Base-by-base conservation (phyloP, 1,284 basidiomycete species). In the Laetiporus sulphureus region DNA sequence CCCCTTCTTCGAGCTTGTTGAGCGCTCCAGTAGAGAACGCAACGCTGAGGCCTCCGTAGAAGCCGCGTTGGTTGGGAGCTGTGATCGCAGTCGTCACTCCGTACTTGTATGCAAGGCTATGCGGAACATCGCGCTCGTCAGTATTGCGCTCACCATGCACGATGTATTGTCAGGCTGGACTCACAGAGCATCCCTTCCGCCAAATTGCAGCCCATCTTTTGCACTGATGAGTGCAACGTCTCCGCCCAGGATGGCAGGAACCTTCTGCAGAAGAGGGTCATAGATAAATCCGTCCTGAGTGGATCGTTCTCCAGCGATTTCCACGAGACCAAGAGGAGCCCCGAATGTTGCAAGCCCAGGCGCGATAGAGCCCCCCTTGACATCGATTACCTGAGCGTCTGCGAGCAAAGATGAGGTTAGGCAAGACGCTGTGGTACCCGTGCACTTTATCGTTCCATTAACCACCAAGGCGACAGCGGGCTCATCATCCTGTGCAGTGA, bases 121-220 rank as follows among this genome's bases (percentile, higher is more conserved):
- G n/a, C n/a, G n/a, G n/a, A n/a, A n/a, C n/a, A n/a, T n/a, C n/a
- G n/a, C n/a, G n/a, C n/a, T n/a, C n/a, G n/a, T n/a, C n/a, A n/a
- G n/a, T n/a, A n/a, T n/a, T n/a, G n/a, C n/a, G n/a, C n/a, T n/a
- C n/a, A n/a, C n/a, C n/a, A n/a, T n/a, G n/a, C n/a, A n/a, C n/a
- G n/a, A n/a, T n/a, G n/a, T n/a, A n/a, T n/a, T n/a, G n/a, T n/a
- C n/a, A n/a, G n/a, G n/a, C 15, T 25, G 32, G n/a, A 71, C 84
- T 51, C 57, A 87, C 85, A 88, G 67, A 22, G 81, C 77, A 60
- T 90, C 75, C 15, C 88, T 75, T 29, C 77, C 79, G 2, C 70
- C 77, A 56, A 83, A 91, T 45, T 77, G 67, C 11, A 91, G 70
- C 1, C 88, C 90, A 55, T 93, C 90, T 6, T 72, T 74, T 2